These are phyloP conservation scores for Puya raimondii DNA, from an alignment of 176 grass and related monocot species.

Conservation along the genomic window DNA sequence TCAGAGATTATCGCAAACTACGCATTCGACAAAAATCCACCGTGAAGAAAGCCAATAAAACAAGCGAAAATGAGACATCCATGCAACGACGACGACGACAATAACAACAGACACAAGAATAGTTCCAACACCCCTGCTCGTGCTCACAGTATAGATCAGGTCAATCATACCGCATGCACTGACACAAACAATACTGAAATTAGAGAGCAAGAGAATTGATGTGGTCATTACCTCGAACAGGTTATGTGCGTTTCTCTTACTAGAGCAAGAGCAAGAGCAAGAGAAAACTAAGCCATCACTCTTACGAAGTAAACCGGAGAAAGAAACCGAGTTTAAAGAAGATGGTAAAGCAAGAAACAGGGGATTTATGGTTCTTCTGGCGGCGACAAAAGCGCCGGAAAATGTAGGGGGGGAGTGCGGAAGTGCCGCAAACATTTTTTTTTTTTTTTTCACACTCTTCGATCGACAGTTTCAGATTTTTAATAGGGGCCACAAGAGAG, in stretches of 20 bases:
- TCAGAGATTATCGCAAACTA: too few relatives aligned
- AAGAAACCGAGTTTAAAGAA: background rate
- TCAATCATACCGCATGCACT: background rate
- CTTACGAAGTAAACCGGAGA: background rate
- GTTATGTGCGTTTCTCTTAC: constrained; percentile 1
- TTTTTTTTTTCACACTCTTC: background rate
- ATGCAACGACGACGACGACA: too few relatives aligned
- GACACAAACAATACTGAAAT: too few relatives aligned
- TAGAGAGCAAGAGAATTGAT: background rate
- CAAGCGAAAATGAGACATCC: too few relatives aligned
- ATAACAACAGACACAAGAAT: too few relatives aligned
- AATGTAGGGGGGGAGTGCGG: background rate
- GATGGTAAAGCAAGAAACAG: background rate
- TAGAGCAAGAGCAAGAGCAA: constrained; percentile 9
- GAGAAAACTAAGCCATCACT: constrained; percentile 4
- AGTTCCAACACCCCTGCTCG: too few relatives aligned
- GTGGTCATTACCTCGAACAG: constrained; percentile 37
- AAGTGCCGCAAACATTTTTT: background rate
- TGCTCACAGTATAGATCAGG: too few relatives aligned
- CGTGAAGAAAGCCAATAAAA: too few relatives aligned
- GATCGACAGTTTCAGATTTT: background rate
- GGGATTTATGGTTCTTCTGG: background rate
- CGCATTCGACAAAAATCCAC: too few relatives aligned
- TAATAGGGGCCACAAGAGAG: too few relatives aligned
- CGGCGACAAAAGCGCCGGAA: background rate